phyloP scores from a whole-genome alignment of 805 yeast genomes.

The Suhomyces xylopsoci region DNA sequence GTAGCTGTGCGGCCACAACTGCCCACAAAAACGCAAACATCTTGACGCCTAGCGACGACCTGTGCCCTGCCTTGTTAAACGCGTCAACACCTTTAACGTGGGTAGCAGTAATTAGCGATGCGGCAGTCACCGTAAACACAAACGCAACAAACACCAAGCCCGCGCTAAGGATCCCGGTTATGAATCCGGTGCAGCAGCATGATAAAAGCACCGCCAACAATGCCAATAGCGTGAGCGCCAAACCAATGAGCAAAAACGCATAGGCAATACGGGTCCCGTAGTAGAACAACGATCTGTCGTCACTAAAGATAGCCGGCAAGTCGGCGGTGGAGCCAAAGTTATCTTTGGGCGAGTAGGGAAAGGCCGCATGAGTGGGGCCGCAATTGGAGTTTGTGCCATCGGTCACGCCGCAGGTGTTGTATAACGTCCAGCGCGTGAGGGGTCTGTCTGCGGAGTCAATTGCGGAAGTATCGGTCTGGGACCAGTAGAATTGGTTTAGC shows the following conservation, averaged over 20 bases:
- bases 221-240: constrained; percentile 56
- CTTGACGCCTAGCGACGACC: constrained; percentile 45
- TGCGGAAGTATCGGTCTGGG: constrained; percentile 18
- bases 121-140: constrained; percentile 44
- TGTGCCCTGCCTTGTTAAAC: constrained; percentile 42
- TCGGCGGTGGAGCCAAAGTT: constrained; percentile 15
- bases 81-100: constrained; percentile 51
- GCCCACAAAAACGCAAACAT: constrained; percentile 67
- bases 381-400: constrained; percentile 18
- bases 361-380: constrained; percentile 20
- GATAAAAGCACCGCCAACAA: constrained; percentile 35
- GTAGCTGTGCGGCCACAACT: constrained; percentile 25
- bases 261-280: constrained; percentile 5
- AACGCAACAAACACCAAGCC: constrained; percentile 24
- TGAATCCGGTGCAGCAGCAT: constrained; percentile 5
- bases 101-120: constrained; percentile 52
- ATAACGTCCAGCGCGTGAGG: constrained; percentile 27
- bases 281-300: constrained; percentile 1
- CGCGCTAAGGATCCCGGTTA: constrained; percentile 9
- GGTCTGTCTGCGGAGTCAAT: constrained; percentile 10
- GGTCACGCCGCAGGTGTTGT: constrained; percentile 20
- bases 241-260: constrained; percentile 39
- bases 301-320: not conserved
- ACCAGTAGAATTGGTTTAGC: constrained; percentile 24
- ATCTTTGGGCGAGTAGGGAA: constrained; percentile 31